These are phyloP conservation scores for Cadophora malorum DNA, from an alignment of 2,329 filamentous ascomycete genomes.

Conservation along the genomic window DNA sequence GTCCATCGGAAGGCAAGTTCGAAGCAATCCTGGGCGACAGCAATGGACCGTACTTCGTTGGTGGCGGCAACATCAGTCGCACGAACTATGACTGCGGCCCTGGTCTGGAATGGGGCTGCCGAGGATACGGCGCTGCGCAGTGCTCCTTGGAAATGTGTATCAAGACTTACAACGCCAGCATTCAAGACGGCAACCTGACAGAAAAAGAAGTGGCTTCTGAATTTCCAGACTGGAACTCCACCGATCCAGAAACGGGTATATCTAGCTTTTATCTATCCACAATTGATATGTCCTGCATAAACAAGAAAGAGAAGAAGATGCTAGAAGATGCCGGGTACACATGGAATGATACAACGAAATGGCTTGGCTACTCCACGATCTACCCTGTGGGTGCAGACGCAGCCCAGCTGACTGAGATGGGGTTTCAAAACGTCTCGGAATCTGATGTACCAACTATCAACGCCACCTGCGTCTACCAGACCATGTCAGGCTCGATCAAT, in stretches of 20 bases:
- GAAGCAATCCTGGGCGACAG: constrained; percentile 10
- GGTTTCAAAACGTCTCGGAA: neutral
- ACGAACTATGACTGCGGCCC: neutral
- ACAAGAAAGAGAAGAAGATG: neutral
- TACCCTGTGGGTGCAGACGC: constrained; percentile 3
- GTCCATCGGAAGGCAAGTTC: neutral
- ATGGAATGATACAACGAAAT: constrained; percentile 5
- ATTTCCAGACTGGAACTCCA: neutral
- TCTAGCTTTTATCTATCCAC: neutral
- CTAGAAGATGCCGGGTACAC: neutral
- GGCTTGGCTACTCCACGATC: constrained; percentile 3
- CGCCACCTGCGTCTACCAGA: neutral
- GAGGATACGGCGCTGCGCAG: constrained; percentile 8
- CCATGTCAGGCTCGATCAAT: neutral
- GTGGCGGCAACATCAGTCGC: neutral
- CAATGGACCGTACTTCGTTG: constrained; percentile 1
- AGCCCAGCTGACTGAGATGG: no score
- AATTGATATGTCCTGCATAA: neutral
- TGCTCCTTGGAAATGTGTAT: constrained; percentile 8
- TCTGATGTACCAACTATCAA: neutral
- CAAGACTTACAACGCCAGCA: constrained; percentile 11
- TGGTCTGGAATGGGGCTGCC: constrained; percentile 4
- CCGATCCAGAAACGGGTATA: neutral
- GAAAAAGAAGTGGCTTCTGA: constrained; percentile 1
- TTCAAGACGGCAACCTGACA: neutral